Evolutionary conservation across 23 red algal species (phyloP).

Genomic region (Chondrus crispus): DNA sequence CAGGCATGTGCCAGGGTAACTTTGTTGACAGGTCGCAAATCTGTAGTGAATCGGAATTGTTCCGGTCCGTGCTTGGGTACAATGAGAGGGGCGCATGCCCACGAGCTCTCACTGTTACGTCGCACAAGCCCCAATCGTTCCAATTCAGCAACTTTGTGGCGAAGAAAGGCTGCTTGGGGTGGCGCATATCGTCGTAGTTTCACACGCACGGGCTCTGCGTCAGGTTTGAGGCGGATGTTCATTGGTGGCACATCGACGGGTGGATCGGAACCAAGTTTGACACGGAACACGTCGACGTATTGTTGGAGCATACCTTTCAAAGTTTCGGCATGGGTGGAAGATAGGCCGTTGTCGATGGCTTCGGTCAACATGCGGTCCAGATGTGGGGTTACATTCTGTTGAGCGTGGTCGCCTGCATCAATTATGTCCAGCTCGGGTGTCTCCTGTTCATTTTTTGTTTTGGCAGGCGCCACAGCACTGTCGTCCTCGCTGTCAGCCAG

Average conservation of each 20-base stretch:
- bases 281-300: slow-evolving; percentile 13
- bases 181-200: neutral
- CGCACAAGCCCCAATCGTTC: neutral
- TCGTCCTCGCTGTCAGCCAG: too few species aligned
- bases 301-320: neutral
- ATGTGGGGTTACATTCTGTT: neutral
- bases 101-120: neutral
- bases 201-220: neutral
- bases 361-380: neutral
- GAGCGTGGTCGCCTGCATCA: too few species aligned
- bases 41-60: neutral
- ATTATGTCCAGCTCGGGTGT: too few species aligned
- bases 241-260: neutral
- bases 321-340: too few species aligned
- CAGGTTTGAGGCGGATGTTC: neutral
- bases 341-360: neutral
- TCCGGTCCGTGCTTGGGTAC: neutral
- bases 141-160: neutral
- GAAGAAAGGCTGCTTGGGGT: neutral
- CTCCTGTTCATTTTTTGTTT: too few species aligned
- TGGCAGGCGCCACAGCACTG: too few species aligned
- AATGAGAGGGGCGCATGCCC: slow-evolving; percentile 6
- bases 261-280: slow-evolving; percentile 1
- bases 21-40: neutral
- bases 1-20: neutral